Evolutionary conservation across 345 rosid species (phyloP).

Genomic region (Psidium friedrichsthalianum): DNA sequence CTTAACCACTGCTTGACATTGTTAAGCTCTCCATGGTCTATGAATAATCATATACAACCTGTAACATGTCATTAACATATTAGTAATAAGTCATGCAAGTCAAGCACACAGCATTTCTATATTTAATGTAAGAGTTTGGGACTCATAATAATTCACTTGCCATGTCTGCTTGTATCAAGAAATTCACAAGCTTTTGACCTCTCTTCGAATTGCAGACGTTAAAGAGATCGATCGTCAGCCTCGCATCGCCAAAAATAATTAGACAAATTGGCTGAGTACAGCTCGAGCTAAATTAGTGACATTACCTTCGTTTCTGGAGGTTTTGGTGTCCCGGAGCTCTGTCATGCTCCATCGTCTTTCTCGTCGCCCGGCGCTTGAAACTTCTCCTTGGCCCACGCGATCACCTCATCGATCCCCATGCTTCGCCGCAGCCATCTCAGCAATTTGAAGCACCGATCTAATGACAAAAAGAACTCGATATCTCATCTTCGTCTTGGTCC

Average conservation of each 20-base stretch:
- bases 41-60: conserved; percentile 71
- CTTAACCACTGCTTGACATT: conserved; percentile 76
- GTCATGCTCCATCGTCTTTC: conserved; percentile 2
- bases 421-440: conserved; percentile 31
- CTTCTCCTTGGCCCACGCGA: conserved; percentile 68
- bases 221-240: not conserved
- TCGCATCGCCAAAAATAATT: not conserved
- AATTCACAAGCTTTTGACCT: not conserved
- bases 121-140: not conserved
- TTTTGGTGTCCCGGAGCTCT: not conserved
- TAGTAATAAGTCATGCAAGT: not conserved
- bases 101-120: not conserved
- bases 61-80: conserved; percentile 1
- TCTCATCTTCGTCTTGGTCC: conserved; percentile 32
- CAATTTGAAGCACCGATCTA: conserved; percentile 51
- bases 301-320: conserved; percentile 19
- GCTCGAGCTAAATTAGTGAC: not conserved
- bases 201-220: not conserved
- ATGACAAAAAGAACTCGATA: conserved; percentile 78
- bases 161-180: not conserved
- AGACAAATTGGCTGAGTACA: not conserved
- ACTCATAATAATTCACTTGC: conserved; percentile 56
- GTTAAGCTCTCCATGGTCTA: conserved; percentile 76
- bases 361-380: conserved; percentile 18
- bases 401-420: conserved; percentile 51